A percentile compares a stretch with the other conserved stretches of the same genome.
Conservation (phyloP, 2,329 filamentous ascomycete species). For the Taxawa tesnikishii region DNA sequence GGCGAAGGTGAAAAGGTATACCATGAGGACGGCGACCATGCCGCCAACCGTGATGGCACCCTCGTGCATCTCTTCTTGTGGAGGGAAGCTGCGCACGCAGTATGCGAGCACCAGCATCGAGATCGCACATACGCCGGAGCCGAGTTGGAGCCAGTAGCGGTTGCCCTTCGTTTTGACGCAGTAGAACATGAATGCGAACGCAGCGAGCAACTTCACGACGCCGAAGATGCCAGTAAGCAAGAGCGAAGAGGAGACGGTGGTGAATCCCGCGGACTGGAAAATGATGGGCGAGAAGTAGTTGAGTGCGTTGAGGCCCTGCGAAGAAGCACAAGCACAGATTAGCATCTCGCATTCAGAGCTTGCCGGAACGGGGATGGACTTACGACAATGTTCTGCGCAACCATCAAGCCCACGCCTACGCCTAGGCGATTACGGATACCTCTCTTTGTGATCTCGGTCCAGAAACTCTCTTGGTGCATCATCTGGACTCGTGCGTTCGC, state of each 20-base stretch:
- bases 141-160: conserved; percentile 10
- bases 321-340: conserved; percentile 7
- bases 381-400: conserved; percentile 9
- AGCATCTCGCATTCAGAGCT: conserved; percentile 11
- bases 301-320: too few species aligned
- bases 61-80: too few species aligned
- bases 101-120: conserved; percentile 9
- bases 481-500: background rate
- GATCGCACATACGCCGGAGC: conserved; percentile 4
- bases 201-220: conserved; percentile 12
- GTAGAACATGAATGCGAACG: conserved; percentile 12
- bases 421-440: conserved; percentile 2
- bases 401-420: conserved; percentile 10
- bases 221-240: conserved; percentile 14
- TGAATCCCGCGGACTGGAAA: conserved; percentile 13
- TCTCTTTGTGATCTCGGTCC: conserved; percentile 1
- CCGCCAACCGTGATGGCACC: too few species aligned
- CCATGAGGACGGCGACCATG: conserved; percentile 8
- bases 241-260: conserved; percentile 11
- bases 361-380: too few species aligned
- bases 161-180: conserved; percentile 8
- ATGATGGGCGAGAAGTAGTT: conserved; percentile 10
- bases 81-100: too few species aligned
- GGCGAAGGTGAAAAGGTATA: conserved; percentile 10
- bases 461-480: background rate